Percentiles rank a stretch among this genome's conserved stretches.
These are phyloP conservation scores for Paramecium pentaurelia DNA, from an alignment of 73 alveolate genomes.

Conservation along the genomic window DNA sequence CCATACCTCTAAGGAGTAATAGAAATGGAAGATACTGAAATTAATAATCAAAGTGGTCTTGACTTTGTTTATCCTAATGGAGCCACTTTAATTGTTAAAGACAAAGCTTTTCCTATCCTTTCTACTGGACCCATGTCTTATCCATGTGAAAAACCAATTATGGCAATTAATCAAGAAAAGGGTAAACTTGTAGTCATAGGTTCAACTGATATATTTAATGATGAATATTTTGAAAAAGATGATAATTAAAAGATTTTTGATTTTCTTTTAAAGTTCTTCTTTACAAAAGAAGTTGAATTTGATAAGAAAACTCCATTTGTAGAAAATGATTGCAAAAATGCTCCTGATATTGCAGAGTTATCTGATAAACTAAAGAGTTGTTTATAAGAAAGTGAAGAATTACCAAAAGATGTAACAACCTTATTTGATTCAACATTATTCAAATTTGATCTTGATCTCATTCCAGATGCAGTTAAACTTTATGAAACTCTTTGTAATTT, in stretches of 20 bases:
- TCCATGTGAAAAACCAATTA: conserved; percentile 91
- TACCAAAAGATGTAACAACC: conserved; percentile 86
- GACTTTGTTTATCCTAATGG: conserved; percentile 97
- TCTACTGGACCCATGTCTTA: conserved; percentile 91
- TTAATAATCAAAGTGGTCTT: conserved; percentile 81
- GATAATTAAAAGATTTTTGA: conserved; percentile 74
- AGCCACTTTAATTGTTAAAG: conserved; percentile 88
- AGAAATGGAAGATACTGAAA: conserved; percentile 63
- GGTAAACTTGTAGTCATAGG: conserved; percentile 70
- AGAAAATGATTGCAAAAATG: conserved; percentile 84
- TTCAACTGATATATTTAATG: conserved; percentile 60
- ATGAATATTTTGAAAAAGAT: conserved; percentile 70
- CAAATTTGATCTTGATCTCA: conserved; percentile 87
- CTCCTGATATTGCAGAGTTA: conserved; percentile 96
- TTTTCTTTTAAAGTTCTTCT: conserved; percentile 81
- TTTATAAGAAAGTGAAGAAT: conserved; percentile 89
- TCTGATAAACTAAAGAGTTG: conserved; percentile 93
- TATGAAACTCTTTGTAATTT: conserved; percentile 56
- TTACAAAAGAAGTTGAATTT: conserved; percentile 75
- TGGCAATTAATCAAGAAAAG: conserved; percentile 72
- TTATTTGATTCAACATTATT: conserved; percentile 80
- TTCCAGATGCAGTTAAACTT: conserved; percentile 87
- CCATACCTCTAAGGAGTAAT: conserved; percentile 65
- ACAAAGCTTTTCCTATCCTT: conserved; percentile 86
- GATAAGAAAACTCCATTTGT: conserved; percentile 70